Base-by-base conservation (phyloP, 2,329 filamentous ascomycete species). In the Colletotrichum melonis region DNA sequence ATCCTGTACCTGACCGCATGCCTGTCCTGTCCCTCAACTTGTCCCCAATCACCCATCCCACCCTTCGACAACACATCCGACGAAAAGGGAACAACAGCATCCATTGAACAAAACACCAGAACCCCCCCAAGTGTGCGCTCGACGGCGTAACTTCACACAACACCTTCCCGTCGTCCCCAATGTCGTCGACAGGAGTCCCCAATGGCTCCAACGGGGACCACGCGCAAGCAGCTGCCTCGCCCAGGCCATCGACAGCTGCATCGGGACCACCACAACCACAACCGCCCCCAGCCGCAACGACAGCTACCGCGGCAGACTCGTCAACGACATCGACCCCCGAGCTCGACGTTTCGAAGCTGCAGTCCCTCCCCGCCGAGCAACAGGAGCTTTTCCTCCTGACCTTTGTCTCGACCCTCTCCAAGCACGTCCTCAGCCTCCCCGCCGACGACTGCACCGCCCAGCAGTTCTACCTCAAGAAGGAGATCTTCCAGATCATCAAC, bases 381-480 rank as follows among this genome's bases (percentile, higher is more conserved):
- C 97, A 99, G 84, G 95, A 98, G 79, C 90, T 99, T 14, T 97
- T 97, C 82, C 90, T 99, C 75, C 88, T 99, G 73, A 97, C 92
- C 30, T 98, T 97, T 81, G 93, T 95, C 46, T 93, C 95, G 32
- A 91, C 93, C 74, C 88, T 99, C 69, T 92, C 92, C 75, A 93
- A 93, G 77, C 94, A 98, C 87, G 93, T 97, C 57, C 88, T 92
- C 67, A 86, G 86, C 19, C 89, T 98, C 59, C 90, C 91, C 66
- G 88, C 91, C 74, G 94, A 98, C 77, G 93, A 94, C 80, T 93
- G 95, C 77, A 96, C 94, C 26, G 90, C 94, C 14, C 94, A 98
- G 84, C 97, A 99, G 83, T 92, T 95, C 78, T 94, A 94, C 81
- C 88, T 99, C 78, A 98, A 98, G 84, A 95, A 94, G 82, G 95